Evolutionary conservation across 352 stramenopile genomes (phyloP).

Genomic region (Peronosclerospora sorghi): DNA sequence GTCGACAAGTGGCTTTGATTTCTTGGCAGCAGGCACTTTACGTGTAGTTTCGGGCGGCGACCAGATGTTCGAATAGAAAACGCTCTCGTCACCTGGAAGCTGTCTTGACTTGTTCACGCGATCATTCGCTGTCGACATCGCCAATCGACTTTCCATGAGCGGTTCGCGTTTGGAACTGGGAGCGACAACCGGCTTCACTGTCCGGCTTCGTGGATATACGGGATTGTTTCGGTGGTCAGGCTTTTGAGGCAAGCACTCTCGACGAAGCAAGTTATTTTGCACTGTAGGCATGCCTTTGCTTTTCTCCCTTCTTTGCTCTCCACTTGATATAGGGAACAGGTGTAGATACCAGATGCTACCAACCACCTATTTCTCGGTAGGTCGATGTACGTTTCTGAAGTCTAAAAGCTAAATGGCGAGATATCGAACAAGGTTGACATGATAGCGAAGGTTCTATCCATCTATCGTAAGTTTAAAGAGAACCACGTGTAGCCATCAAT

Average conservation of each 20-base stretch:
- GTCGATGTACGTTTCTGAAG: not conserved
- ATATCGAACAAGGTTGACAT: conserved; percentile 6
- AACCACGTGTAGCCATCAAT: conserved; percentile 17
- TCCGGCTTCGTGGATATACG: conserved; percentile 15
- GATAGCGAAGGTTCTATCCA: not conserved
- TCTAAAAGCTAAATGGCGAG: conserved; percentile 3
- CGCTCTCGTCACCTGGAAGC: conserved; percentile 40
- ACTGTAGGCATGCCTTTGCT: conserved; percentile 16
- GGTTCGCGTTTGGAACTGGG: conserved; percentile 30
- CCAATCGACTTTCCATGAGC: conserved; percentile 43
- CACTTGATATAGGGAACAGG: conserved; percentile 7
- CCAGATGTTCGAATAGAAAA: conserved; percentile 83
- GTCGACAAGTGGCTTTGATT: conserved; percentile 41
- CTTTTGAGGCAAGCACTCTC: conserved; percentile 16
- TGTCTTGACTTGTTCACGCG: conserved; percentile 32
- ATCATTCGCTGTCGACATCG: conserved; percentile 26
- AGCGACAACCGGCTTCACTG: conserved; percentile 9
- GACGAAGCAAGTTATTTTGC: conserved; percentile 17
- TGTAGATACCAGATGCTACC: conserved; percentile 13
- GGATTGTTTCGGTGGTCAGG: conserved; percentile 9
- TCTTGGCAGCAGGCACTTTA: conserved; percentile 11
- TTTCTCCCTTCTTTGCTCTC: conserved; percentile 11
- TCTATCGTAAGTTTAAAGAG: not conserved
- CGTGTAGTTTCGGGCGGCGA: conserved; percentile 12
- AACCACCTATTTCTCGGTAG: too few species aligned